Evolutionary conservation across 495 filamentous ascomycete genomes (phyloP).

Genomic region (Patellaria atrata): DNA sequence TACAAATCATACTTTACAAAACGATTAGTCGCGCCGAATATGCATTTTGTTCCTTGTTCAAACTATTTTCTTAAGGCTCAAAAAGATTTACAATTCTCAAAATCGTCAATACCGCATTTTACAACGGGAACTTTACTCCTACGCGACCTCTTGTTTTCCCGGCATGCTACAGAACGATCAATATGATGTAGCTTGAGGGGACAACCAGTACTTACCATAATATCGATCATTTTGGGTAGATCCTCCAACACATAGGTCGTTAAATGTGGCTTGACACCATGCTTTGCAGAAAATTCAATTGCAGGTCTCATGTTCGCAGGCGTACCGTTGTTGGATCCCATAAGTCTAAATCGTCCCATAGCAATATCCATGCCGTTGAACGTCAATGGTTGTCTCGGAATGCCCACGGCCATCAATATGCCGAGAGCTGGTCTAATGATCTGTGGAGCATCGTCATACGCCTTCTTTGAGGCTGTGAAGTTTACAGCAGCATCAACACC

Average conservation of each 20-base stretch:
- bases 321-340: constrained; percentile 21
- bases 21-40: too few species aligned
- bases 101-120: too few species aligned
- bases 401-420: constrained; percentile 22
- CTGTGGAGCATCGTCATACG: constrained; percentile 21
- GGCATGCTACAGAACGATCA: too few species aligned
- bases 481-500: constrained; percentile 22
- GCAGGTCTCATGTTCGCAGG: constrained; percentile 18
- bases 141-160: too few species aligned
- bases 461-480: constrained; percentile 21
- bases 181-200: too few species aligned
- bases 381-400: constrained; percentile 16
- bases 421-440: constrained; percentile 18
- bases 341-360: constrained; percentile 11
- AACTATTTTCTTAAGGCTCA: too few species aligned
- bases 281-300: constrained; percentile 21
- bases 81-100: too few species aligned
- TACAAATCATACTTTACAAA: too few species aligned
- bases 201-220: constrained; percentile 20
- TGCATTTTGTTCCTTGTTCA: too few species aligned
- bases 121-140: too few species aligned
- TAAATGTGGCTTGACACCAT: constrained; percentile 20
- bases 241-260: constrained; percentile 19
- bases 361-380: constrained; percentile 20
- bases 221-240: constrained; percentile 20